Conservation (phyloP, 768 basidiomycete genomes). For the Zangia roseola region DNA sequence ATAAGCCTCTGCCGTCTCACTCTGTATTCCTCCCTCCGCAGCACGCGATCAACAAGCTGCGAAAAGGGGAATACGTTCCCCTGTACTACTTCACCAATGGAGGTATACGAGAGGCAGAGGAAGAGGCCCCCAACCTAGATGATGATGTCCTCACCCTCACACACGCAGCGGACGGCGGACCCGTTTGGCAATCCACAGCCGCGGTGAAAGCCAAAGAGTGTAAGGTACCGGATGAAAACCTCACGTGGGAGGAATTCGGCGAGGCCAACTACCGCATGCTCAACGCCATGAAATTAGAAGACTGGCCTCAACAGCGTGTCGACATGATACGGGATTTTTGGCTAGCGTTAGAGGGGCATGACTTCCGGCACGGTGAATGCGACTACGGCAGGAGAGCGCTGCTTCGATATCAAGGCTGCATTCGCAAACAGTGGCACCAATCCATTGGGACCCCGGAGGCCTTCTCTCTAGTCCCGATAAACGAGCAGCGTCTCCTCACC, state of each 20-base stretch:
- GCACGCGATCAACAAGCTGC: not conserved
- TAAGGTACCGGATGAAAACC: not conserved
- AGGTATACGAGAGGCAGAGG: not conserved
- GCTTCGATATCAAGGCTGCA: not conserved
- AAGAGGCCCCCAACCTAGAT: not conserved
- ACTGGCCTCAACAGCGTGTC: not conserved
- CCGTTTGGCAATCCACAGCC: not conserved
- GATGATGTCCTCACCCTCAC: not conserved
- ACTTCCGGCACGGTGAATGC: not conserved
- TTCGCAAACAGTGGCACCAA: not conserved
- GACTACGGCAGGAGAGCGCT: not conserved
- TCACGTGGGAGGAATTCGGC: conserved; percentile 4
- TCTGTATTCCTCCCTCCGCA: not conserved
- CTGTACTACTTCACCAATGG: conserved; percentile 5
- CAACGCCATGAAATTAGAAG: not conserved
- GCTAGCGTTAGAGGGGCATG: not conserved
- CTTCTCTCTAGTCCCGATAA: too few species aligned
- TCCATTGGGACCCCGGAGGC: too few species aligned
- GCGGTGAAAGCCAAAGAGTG: not conserved
- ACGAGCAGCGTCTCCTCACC: too few species aligned
- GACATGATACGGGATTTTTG: not conserved
- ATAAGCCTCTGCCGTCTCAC: accelerated
- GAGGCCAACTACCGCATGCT: conserved; percentile 1
- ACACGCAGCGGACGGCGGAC: not conserved
- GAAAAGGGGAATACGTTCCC: not conserved